These are phyloP conservation scores for Ustilago loliicola DNA, from an alignment of 1,284 basidiomycete genomes.

Conservation along the genomic window DNA sequence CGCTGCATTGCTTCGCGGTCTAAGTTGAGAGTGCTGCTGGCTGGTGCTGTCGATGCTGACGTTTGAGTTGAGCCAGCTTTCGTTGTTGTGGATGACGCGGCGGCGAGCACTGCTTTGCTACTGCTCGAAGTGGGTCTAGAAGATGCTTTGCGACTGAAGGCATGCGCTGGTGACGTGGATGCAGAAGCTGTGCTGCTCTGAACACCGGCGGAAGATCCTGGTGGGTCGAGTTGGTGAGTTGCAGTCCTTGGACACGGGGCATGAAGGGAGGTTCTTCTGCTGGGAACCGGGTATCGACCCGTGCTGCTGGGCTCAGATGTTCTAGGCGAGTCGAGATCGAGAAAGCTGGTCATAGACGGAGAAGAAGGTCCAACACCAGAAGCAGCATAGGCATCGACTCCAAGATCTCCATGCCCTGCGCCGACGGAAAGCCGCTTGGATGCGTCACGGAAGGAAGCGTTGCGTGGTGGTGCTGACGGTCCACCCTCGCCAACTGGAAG, in stretches of 20 bases:
- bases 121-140: slow-evolving; percentile 25
- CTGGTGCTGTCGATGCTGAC: background rate
- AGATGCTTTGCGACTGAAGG: background rate
- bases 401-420: slow-evolving; percentile 41
- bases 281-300: slow-evolving; percentile 23
- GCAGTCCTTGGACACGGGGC: slow-evolving; percentile 26
- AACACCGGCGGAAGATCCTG: background rate
- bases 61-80: background rate
- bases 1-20: slow-evolving; percentile 65
- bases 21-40: slow-evolving; percentile 19
- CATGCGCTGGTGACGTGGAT: slow-evolving; percentile 7
- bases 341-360: slow-evolving; percentile 47
- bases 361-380: slow-evolving; percentile 22
- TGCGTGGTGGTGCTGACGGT: slow-evolving; percentile 40
- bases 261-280: slow-evolving; percentile 37
- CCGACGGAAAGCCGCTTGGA: slow-evolving; percentile 31
- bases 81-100: background rate
- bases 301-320: slow-evolving; percentile 33
- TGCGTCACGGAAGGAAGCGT: slow-evolving; percentile 45
- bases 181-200: slow-evolving; percentile 4
- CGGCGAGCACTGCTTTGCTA: slow-evolving; percentile 16
- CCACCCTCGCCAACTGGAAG: slow-evolving; percentile 46
- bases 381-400: slow-evolving; percentile 23
- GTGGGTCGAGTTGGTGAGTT: slow-evolving; percentile 10
- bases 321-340: slow-evolving; percentile 50